Evolutionary conservation across 208 protist genomes (phyloP).

Genomic region (Porcisia deanei): DNA sequence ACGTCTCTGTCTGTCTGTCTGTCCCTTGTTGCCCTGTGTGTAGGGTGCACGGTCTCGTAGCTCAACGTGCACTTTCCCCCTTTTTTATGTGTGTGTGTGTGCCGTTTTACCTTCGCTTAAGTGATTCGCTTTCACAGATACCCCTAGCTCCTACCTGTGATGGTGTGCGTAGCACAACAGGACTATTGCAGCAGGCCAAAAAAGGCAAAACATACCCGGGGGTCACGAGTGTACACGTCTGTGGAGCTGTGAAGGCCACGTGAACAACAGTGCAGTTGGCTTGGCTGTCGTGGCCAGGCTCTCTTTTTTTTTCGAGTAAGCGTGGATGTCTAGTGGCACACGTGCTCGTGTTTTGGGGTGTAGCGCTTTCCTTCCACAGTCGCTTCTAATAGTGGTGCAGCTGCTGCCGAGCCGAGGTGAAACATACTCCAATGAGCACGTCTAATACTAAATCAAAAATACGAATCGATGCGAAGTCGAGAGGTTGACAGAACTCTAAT

Average conservation of each 20-base stretch:
- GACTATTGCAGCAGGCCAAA: background rate
- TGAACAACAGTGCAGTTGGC: background rate
- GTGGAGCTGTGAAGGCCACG: background rate
- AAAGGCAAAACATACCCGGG: background rate
- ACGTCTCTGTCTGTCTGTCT: background rate
- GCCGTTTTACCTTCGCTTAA: constrained; percentile 20
- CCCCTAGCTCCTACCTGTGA: background rate
- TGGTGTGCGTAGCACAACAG: background rate
- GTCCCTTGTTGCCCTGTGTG: background rate
- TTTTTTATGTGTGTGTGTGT: background rate
- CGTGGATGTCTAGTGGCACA: background rate
- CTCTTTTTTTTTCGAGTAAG: too few species aligned
- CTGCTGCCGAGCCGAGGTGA: constrained; percentile 3
- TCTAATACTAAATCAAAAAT: background rate
- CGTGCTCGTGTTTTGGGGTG: background rate
- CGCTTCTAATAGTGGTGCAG: background rate
- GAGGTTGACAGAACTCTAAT: background rate
- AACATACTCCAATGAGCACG: background rate
- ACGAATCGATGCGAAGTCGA: background rate
- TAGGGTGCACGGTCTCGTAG: background rate
- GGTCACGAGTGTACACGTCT: background rate
- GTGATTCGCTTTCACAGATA: background rate
- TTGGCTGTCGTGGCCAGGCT: background rate
- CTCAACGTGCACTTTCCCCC: background rate
- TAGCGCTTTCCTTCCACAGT: background rate